Base-by-base conservation (phyloP, 1,139 yeast genomes). In the Arxiozyma telluris region DNA sequence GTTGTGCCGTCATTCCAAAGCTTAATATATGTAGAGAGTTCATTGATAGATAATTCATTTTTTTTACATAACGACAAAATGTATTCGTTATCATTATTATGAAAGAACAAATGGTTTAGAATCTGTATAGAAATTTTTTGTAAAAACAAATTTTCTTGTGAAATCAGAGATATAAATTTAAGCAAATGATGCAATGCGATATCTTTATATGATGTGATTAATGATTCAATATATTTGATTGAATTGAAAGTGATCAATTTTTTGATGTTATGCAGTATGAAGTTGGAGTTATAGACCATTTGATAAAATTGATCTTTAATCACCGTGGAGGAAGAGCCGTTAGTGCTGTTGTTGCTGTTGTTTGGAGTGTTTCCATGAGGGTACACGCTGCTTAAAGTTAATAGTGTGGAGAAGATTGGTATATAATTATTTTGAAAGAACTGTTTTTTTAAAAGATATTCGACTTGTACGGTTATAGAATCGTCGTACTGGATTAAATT, bases 151-250 rank as follows among this genome's bases (percentile, higher is more conserved):
- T 67, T 70, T 39, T 59, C 65, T 22, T 55, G 46, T 21, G 73
- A 68, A 5, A 70, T 54, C 21, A 60, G 59, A n/a, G 62, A 58
- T 9, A 69, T 54, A 50, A 71, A 70, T 52, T 70, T 71, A 46
- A 76, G 58, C 18, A 76, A 55, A 50, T 71, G 70, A 52, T 68
- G 69, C 8, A 75, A 55, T 1, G 76, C 77, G 57, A 71, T 70
- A 47, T 72, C 72, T 42, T 71, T 73, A 59, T 73, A 72, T 5
- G 68, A 60, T n/a, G 61, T 44, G 43, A 74, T 62, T 18, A 71
- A 55, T 20, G 64, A 59, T 55, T 64, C 65, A 47, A 58, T 53
- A 38, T 57, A 45, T 30, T 54, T 55, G 5, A 54, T 50, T 12
- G 59, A 58, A 54, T 62, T 68, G 53, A 55, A 57, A 52, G 55